Percentiles rank a stretch among this genome's conserved stretches.
These are phyloP conservation scores for Podaxis sp. DNA, from an alignment of 768 basidiomycete species.

Conservation along the genomic window DNA sequence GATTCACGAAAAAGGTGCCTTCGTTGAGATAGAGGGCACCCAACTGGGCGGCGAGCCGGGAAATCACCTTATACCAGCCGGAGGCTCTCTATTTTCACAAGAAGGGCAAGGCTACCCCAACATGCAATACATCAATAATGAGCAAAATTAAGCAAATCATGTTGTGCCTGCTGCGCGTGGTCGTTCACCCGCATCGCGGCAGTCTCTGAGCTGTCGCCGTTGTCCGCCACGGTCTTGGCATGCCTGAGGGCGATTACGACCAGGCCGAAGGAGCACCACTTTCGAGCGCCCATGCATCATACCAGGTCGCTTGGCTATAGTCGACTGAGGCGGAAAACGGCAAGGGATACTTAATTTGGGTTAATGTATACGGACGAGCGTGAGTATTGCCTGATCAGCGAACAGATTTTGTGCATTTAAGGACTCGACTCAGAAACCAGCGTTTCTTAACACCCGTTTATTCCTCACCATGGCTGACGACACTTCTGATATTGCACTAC, in stretches of 20 bases:
- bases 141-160: conserved; percentile 31
- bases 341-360: background rate
- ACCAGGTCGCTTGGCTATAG: background rate
- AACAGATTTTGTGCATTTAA: background rate
- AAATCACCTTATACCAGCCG: conserved; percentile 1
- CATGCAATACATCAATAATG: conserved; percentile 53
- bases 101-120: conserved; percentile 54
- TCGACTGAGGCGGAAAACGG: background rate
- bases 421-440: background rate
- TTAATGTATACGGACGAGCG: background rate
- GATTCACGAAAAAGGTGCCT: conserved; percentile 62
- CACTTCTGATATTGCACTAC: background rate
- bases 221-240: conserved; percentile 7
- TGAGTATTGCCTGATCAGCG: background rate
- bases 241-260: background rate
- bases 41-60: background rate
- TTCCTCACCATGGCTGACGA: background rate
- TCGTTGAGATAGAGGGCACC: conserved; percentile 62
- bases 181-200: background rate
- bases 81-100: conserved; percentile 67
- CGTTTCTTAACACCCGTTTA: background rate
- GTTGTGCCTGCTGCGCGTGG: conserved; percentile 1
- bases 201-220: background rate
- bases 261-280: no score
- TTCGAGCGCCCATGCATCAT: no score